Base-by-base conservation (phyloP, 257 asterid genomes). In the Misopates orontium region DNA sequence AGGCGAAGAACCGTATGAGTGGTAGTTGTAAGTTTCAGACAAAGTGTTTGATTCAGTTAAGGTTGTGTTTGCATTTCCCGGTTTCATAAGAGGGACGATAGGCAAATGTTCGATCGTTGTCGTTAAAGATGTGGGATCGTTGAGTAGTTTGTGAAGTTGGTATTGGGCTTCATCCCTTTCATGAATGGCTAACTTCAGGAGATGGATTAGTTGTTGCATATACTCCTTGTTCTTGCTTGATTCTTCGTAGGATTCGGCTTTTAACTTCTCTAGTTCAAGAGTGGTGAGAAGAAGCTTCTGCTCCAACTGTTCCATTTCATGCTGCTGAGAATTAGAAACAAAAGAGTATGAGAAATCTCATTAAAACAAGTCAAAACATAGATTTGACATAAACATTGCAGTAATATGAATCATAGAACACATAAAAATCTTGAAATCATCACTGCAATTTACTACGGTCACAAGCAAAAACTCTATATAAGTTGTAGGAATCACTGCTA, bases 131-230 rank as follows among this genome's bases (percentile, higher is more conserved):
- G 36, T 7, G 36, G 36, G 36, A 28, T 70, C 77, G 82, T 71
- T 76, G 62, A 85, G 75, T 1, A 82, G 59, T 53, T 77, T 81
- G 15, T 87, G 86, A 59, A 84, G 75, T 16, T 84, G 78, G 5
- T 9, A 50, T 55, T 68, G 74, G 39, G 91, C 91, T 71, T 84
- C 88, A 50, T 86, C 95, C 70, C 95, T 70, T 67, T 86, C 91
- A 25, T 71, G 73, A 20, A 80, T 53, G 0, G 83, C 80, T 8
- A 20, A 68, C 1, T 80, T 76, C 1, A 86, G 79, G 1, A 84
- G 77, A 3, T 74, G 75, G 73, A 75, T 55, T 14, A 84, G 44
- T 62, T 77, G 78, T 49, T 69, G 67, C 6, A 75, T 53, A 74
- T 70, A 55, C 24, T 78, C 91, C 20, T 69, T 75, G 72, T 80